Conservation (phyloP, 108 stramenopile genomes). For the Chaetoceros tenuissimus region DNA sequence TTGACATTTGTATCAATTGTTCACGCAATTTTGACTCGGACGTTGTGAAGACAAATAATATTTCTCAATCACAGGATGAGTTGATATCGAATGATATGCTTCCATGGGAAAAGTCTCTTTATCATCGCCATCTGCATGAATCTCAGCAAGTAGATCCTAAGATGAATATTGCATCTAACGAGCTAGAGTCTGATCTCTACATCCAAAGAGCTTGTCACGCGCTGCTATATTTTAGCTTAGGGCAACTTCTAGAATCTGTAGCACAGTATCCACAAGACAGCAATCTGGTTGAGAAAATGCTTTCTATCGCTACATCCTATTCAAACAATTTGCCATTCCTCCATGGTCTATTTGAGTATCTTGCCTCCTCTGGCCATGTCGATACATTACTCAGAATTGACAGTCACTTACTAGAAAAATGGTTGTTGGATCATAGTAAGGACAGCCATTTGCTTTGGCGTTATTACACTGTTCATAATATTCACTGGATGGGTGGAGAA, state of each 20-base stretch:
- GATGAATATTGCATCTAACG: too few relatives aligned
- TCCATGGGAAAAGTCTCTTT: conserved; percentile 70
- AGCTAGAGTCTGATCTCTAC: too few relatives aligned
- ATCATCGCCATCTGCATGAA: conserved; percentile 34
- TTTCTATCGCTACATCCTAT: conserved; percentile 52
- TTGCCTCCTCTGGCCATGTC: conserved; percentile 44
- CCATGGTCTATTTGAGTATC: conserved; percentile 49
- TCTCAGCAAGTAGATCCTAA: too few relatives aligned
- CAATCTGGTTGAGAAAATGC: conserved; percentile 40
- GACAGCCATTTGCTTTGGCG: conserved; percentile 39
- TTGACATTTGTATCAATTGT: conserved; percentile 70
- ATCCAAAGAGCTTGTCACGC: conserved; percentile 47
- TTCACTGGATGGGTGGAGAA: conserved; percentile 53
- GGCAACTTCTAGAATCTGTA: conserved; percentile 39
- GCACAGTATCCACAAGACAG: conserved; percentile 5
- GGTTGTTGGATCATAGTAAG: conserved; percentile 43
- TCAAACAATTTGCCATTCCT: conserved; percentile 53
- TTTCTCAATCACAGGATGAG: conserved; percentile 5
- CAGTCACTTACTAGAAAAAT: conserved; percentile 56
- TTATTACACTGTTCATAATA: conserved; percentile 62
- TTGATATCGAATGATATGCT: conserved; percentile 12
- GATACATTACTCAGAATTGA: conserved; percentile 61
- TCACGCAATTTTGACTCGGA: conserved; percentile 61
- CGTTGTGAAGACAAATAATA: conserved; percentile 8
- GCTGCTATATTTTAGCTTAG: conserved; percentile 60